Percentiles rank a stretch among this genome's conserved stretches.
Conservation (phyloP, 2,329 filamentous ascomycete species). For the Aspergillus spinulosporus region DNA sequence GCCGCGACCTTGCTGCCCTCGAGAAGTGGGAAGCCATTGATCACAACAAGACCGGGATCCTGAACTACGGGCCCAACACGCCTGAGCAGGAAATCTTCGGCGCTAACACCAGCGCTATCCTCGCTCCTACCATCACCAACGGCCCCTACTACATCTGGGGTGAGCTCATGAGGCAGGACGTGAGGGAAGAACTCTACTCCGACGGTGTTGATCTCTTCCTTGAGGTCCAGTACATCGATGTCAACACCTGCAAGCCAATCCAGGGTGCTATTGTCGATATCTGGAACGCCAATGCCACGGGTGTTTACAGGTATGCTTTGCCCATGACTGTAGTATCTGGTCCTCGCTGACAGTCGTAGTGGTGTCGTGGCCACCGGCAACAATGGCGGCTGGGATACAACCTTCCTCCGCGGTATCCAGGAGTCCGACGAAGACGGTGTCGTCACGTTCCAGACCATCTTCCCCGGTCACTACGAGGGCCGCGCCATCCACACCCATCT, state of each 20-base stretch:
- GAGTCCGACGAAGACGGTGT: slow-evolving; percentile 50
- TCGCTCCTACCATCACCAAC: slow-evolving; percentile 46
- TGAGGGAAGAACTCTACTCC: slow-evolving; percentile 40
- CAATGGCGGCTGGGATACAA: slow-evolving; percentile 40
- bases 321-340: slow-evolving; percentile 1
- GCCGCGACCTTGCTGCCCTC: slow-evolving; percentile 40
- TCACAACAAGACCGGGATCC: slow-evolving; percentile 40
- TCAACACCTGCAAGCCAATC: slow-evolving; percentile 47
- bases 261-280: slow-evolving; percentile 45
- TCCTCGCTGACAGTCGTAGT: slow-evolving; percentile 21
- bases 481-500: slow-evolving; percentile 54
- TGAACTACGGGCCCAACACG: slow-evolving; percentile 29
- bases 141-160: slow-evolving; percentile 50
- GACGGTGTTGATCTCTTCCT: slow-evolving; percentile 47
- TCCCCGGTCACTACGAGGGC: slow-evolving; percentile 51
- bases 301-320: slow-evolving; percentile 44
- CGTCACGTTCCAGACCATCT: slow-evolving; percentile 50
- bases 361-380: slow-evolving; percentile 32
- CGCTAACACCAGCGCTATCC: slow-evolving; percentile 47
- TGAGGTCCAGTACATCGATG: slow-evolving; percentile 50
- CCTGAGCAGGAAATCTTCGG: slow-evolving; percentile 38
- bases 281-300: slow-evolving; percentile 52
- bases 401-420: slow-evolving; percentile 53
- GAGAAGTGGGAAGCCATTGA: slow-evolving; percentile 40
- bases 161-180: slow-evolving; percentile 44